These are phyloP conservation scores for Pestalotiopsis fici DNA, from an alignment of 2,329 filamentous ascomycete species.

Conservation along the genomic window DNA sequence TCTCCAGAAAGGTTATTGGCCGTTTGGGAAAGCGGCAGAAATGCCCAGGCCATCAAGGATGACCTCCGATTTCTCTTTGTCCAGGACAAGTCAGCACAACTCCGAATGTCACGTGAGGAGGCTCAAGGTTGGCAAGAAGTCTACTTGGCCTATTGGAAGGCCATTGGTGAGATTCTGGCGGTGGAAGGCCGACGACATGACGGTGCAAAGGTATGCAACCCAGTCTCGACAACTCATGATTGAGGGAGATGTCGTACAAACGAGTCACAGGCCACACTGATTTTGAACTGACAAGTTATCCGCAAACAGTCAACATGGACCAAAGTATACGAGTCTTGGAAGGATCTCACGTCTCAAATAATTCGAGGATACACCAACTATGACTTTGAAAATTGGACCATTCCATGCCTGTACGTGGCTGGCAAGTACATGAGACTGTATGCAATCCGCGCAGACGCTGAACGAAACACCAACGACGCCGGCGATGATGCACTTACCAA, in stretches of 20 bases:
- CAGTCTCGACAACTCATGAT: neutral
- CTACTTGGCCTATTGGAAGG: conserved; percentile 82
- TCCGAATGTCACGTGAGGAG: conserved; percentile 65
- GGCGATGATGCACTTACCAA: conserved; percentile 39
- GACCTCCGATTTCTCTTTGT: conserved; percentile 75
- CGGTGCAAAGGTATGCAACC: conserved; percentile 26
- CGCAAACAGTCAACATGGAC: conserved; percentile 62
- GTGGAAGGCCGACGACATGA: conserved; percentile 53
- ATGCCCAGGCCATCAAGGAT: conserved; percentile 62
- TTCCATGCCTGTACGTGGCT: conserved; percentile 85
- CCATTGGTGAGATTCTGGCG: conserved; percentile 70
- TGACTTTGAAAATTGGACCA: conserved; percentile 84
- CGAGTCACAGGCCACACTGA: neutral
- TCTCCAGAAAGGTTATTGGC: conserved; percentile 67
- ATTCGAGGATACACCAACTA: conserved; percentile 79
- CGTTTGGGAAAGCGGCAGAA: conserved; percentile 69
- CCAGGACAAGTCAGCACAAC: conserved; percentile 56
- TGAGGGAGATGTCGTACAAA: neutral
- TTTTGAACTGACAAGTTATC: conserved; percentile 12
- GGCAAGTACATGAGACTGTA: conserved; percentile 86
- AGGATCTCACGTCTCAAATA: conserved; percentile 74
- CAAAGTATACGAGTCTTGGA: conserved; percentile 88
- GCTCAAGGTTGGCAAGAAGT: conserved; percentile 84
- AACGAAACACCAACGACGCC: conserved; percentile 46
- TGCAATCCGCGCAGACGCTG: conserved; percentile 86